phyloP scores from a whole-genome alignment of 352 stramenopile species.

The Pythium graminicola region DNA sequence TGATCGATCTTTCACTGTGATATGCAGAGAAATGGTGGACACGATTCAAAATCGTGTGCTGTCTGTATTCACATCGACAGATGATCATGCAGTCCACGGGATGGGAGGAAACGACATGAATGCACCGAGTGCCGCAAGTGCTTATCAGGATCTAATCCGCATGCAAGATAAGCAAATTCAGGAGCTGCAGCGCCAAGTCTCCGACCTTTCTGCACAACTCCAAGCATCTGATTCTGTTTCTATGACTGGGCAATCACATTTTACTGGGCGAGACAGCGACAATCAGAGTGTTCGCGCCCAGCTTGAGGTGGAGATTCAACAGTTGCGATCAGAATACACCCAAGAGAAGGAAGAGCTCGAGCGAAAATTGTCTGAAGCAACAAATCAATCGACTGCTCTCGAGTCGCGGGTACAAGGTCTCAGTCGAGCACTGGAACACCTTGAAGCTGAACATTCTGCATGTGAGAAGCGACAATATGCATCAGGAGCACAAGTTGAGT shows the following conservation, averaged over 20 bases:
- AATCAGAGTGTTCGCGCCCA: not conserved
- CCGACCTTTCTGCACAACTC: slow-evolving; percentile 14
- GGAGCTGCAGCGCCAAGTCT: slow-evolving; percentile 36
- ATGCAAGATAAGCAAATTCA: slow-evolving; percentile 75
- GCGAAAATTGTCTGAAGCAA: slow-evolving; percentile 24
- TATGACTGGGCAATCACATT: not conserved
- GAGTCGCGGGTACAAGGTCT: slow-evolving; percentile 43
- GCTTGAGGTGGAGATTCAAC: slow-evolving; percentile 1
- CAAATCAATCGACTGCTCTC: slow-evolving; percentile 26
- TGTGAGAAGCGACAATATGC: not conserved
- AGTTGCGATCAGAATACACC: not conserved
- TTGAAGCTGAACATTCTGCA: slow-evolving; percentile 39
- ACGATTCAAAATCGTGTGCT: slow-evolving; percentile 63
- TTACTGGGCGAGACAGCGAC: not conserved
- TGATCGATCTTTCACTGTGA: slow-evolving; percentile 47
- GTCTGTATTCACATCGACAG: slow-evolving; percentile 46
- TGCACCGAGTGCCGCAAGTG: slow-evolving; percentile 28
- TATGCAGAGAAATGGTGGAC: slow-evolving; percentile 44
- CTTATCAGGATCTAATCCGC: slow-evolving; percentile 76
- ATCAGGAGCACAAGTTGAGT: not conserved
- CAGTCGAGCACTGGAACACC: slow-evolving; percentile 40
- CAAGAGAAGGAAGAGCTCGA: slow-evolving; percentile 34
- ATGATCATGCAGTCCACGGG: slow-evolving; percentile 14
- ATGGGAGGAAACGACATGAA: slow-evolving; percentile 5
- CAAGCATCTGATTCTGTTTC: not conserved